Evolutionary conservation across 2,329 filamentous ascomycete genomes (phyloP).

Genomic region (Pseudocercospora cruenta): DNA sequence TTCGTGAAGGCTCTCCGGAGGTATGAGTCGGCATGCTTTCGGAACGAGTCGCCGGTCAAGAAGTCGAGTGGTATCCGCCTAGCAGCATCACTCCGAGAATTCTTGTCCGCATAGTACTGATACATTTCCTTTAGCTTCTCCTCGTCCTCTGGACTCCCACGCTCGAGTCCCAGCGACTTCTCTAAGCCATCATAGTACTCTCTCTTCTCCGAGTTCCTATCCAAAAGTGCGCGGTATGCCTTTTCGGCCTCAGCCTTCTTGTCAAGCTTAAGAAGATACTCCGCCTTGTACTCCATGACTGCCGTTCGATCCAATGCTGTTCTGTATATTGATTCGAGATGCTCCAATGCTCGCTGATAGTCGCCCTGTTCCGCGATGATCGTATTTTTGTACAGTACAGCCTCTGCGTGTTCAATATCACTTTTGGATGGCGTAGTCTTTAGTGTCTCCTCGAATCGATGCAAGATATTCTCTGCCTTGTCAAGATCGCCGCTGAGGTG

Average conservation of each 20-base stretch:
- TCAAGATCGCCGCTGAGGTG: slow-evolving; percentile 83
- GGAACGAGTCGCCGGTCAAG: slow-evolving; percentile 79
- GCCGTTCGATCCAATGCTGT: slow-evolving; percentile 80
- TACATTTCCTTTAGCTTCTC: slow-evolving; percentile 78
- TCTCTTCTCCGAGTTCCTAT: slow-evolving; percentile 85
- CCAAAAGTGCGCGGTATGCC: slow-evolving; percentile 78
- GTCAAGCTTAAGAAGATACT: slow-evolving; percentile 78
- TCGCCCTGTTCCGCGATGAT: slow-evolving; percentile 92
- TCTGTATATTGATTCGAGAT: slow-evolving; percentile 78
- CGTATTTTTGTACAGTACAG: slow-evolving; percentile 89
- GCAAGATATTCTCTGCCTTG: slow-evolving; percentile 88
- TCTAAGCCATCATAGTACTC: slow-evolving; percentile 82
- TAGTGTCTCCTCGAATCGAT: slow-evolving; percentile 89
- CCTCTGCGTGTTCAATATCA: slow-evolving; percentile 92
- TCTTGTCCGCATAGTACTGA: slow-evolving; percentile 78
- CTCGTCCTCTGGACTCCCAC: slow-evolving; percentile 63
- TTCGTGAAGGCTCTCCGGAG: slow-evolving; percentile 83
- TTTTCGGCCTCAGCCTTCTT: slow-evolving; percentile 78
- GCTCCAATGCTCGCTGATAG: slow-evolving; percentile 78
- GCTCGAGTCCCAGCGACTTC: slow-evolving; percentile 66
- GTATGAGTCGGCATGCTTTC: slow-evolving; percentile 75
- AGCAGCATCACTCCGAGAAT: slow-evolving; percentile 80
- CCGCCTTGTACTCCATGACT: slow-evolving; percentile 81
- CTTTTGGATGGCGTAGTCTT: slow-evolving; percentile 75
- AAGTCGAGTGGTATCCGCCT: slow-evolving; percentile 88